Evolutionary conservation across 2,329 filamentous ascomycete species (phyloP).

Genomic region (Trichoderma semiorbis): DNA sequence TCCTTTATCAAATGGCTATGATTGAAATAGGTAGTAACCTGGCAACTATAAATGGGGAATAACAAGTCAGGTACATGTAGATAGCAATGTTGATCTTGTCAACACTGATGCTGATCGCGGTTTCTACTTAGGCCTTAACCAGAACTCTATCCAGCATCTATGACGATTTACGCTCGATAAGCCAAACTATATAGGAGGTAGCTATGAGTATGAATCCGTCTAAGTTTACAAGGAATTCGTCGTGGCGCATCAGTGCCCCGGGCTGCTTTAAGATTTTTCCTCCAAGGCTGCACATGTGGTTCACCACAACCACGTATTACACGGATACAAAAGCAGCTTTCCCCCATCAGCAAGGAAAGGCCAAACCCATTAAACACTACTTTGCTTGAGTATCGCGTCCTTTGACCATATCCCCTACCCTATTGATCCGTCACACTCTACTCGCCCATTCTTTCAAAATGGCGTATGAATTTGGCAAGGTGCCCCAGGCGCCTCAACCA

Average conservation of each 20-base stretch:
- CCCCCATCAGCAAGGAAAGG: background rate
- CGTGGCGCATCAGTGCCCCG: background rate
- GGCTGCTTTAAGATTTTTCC: background rate
- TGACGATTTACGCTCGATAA: background rate
- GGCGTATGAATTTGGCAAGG: background rate
- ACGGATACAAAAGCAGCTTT: background rate
- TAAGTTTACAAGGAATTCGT: background rate
- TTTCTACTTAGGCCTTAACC: too few species aligned
- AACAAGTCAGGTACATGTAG: background rate
- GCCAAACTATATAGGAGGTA: background rate
- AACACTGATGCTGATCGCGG: too few species aligned
- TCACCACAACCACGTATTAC: background rate
- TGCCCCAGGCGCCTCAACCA: background rate
- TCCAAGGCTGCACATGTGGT: background rate
- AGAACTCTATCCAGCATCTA: background rate
- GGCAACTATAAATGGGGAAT: background rate
- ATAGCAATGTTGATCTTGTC: too few species aligned
- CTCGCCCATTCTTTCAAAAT: background rate
- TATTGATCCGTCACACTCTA: background rate
- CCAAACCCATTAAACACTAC: background rate
- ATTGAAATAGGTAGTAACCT: background rate
- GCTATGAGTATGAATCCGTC: background rate
- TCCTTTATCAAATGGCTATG: background rate
- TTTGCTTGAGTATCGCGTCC: background rate
- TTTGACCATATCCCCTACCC: accelerated